Percentiles rank a stretch among this genome's conserved stretches.
Evolutionary conservation across 345 rosid species (phyloP).

Genomic region (Euphorbia lathyris): DNA sequence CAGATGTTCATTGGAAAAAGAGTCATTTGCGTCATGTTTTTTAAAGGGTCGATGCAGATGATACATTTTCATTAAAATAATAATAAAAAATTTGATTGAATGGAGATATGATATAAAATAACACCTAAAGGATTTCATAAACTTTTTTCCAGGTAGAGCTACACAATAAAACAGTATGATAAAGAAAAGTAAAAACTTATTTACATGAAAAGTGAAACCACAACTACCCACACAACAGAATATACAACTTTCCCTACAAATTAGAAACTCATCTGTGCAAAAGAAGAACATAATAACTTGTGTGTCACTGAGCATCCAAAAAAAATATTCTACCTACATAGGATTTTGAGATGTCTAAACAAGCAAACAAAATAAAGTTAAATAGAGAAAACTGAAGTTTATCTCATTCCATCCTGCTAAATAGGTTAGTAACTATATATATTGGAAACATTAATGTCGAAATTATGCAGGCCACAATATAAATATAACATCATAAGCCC

Average conservation of each 20-base stretch:
- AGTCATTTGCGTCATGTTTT: too few relatives aligned
- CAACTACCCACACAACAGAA: constrained; percentile 91
- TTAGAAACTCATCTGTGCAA: constrained; percentile 76
- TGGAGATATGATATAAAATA: too few relatives aligned
- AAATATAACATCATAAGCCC: background rate
- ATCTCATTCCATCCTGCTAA: constrained; percentile 1
- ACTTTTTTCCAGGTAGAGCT: constrained; percentile 7
- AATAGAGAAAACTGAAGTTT: background rate
- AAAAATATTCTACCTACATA: background rate
- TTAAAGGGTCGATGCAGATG: too few relatives aligned
- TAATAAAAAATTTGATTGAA: too few relatives aligned
- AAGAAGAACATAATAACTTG: constrained; percentile 12
- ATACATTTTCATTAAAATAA: too few relatives aligned
- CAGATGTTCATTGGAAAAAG: too few relatives aligned
- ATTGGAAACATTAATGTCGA: background rate
- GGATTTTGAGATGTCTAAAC: background rate
- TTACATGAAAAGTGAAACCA: constrained; percentile 75
- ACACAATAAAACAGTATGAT: background rate
- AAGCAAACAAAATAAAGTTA: too few relatives aligned
- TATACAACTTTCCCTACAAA: constrained; percentile 92
- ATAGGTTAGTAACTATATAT: background rate
- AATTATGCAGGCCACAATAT: background rate
- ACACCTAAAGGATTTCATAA: too few relatives aligned
- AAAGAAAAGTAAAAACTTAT: background rate
- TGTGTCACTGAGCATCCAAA: background rate